These are phyloP conservation scores for Selaginella tamariscina DNA, from an alignment of 75 land plant species.

Conservation along the genomic window DNA sequence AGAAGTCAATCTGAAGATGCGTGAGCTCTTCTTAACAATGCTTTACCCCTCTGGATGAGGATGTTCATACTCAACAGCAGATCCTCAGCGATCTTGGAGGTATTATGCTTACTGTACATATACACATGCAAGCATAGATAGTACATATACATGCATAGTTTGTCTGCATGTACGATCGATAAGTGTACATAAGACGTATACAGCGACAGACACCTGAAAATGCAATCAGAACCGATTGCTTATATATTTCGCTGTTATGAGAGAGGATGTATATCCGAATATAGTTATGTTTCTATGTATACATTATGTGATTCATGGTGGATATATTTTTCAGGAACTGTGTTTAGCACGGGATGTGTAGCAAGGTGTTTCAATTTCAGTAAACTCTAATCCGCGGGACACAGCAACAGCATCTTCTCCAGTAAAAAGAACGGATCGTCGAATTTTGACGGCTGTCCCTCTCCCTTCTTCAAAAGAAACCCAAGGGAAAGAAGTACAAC, in stretches of 20 bases:
- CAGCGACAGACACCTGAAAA: background rate
- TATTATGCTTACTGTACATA: background rate
- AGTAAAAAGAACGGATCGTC: background rate
- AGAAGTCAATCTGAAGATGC: too few relatives aligned
- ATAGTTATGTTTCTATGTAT: too few relatives aligned
- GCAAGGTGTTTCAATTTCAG: constrained; percentile 79
- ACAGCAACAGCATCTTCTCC: background rate
- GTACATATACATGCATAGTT: too few relatives aligned
- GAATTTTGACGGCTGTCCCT: background rate
- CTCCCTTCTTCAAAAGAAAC: background rate
- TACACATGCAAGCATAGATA: too few relatives aligned
- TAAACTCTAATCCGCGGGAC: background rate
- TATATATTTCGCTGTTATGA: constrained; percentile 11
- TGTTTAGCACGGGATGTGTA: constrained; percentile 87
- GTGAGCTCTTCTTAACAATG: background rate
- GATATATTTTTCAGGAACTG: constrained; percentile 65
- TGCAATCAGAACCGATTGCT: background rate
- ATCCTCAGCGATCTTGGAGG: background rate
- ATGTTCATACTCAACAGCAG: background rate
- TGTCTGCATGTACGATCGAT: too few relatives aligned
- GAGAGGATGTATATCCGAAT: background rate
- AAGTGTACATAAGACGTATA: too few relatives aligned
- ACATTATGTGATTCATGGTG: too few relatives aligned
- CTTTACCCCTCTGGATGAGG: too few relatives aligned
- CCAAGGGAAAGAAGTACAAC: too few relatives aligned